Evolutionary conservation across 345 rosid species (phyloP).

Genomic region (Rhodamnia argentea): DNA sequence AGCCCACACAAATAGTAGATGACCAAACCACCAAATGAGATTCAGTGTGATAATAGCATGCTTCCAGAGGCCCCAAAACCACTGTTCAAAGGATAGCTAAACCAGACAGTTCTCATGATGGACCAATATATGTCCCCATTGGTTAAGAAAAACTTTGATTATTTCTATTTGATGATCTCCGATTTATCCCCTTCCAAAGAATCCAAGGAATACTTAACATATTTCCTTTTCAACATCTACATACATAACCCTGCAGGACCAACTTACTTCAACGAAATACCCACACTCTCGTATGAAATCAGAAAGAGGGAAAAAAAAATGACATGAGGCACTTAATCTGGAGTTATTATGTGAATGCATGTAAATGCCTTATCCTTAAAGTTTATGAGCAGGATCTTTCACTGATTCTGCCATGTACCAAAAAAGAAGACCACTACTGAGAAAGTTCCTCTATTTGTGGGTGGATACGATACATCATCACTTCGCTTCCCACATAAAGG

Average conservation of each 20-base stretch:
- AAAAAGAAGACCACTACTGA: neutral
- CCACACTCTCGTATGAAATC: neutral
- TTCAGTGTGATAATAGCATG: neutral
- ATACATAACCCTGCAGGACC: neutral
- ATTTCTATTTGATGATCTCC: neutral
- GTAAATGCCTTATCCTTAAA: neutral
- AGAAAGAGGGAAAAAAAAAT: rapidly evolving
- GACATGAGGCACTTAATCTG: neutral
- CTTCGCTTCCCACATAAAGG: neutral
- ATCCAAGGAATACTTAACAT: neutral
- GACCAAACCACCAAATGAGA: neutral
- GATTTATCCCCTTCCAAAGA: neutral
- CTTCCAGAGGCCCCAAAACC: neutral
- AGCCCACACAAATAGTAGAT: neutral
- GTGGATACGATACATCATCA: neutral
- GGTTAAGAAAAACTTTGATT: neutral
- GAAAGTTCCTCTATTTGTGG: neutral
- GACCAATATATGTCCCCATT: neutral
- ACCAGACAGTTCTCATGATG: neutral
- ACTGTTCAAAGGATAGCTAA: neutral
- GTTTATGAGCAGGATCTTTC: neutral
- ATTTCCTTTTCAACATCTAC: neutral
- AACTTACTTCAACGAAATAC: neutral
- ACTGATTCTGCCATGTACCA: neutral
- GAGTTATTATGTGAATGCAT: neutral